These are phyloP conservation scores for Mortierella polycephala DNA, from an alignment of 371 early-diverging fungal genomes.

Conservation along the genomic window DNA sequence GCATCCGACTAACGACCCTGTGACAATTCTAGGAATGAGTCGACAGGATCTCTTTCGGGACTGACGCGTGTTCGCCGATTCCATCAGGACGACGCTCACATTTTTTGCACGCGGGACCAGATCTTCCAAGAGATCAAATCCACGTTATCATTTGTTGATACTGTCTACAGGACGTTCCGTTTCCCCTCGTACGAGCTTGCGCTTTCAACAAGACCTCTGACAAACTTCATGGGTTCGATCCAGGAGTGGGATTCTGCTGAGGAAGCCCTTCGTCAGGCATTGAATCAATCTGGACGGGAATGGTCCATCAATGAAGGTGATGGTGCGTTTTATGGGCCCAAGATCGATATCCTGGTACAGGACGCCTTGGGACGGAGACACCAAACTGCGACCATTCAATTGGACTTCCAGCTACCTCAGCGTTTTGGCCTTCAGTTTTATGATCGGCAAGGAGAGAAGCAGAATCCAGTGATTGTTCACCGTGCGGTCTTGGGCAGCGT, in stretches of 20 bases:
- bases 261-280: conserved; percentile 82
- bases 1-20: neutral
- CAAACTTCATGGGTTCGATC: conserved; percentile 94
- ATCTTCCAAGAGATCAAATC: conserved; percentile 80
- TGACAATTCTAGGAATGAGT: conserved; percentile 75
- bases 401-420: conserved; percentile 95
- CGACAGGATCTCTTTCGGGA: conserved; percentile 93
- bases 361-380: conserved; percentile 95
- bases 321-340: conserved; percentile 99
- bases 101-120: conserved; percentile 89
- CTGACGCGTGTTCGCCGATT: conserved; percentile 95
- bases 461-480: conserved; percentile 95
- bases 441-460: conserved; percentile 59
- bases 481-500: conserved; percentile 94
- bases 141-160: conserved; percentile 85
- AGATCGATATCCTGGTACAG: conserved; percentile 98
- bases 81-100: conserved; percentile 99
- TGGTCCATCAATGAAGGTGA: conserved; percentile 98
- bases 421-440: conserved; percentile 90
- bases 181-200: conserved; percentile 88
- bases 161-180: conserved; percentile 91
- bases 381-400: conserved; percentile 99
- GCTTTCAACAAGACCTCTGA: conserved; percentile 97
- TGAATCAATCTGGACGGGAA: conserved; percentile 77
- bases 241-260: conserved; percentile 97